Percentiles rank a stretch among this genome's conserved stretches.
Conservation (phyloP, 2,329 filamentous ascomycete species). For the Pyrenophora graminea region DNA sequence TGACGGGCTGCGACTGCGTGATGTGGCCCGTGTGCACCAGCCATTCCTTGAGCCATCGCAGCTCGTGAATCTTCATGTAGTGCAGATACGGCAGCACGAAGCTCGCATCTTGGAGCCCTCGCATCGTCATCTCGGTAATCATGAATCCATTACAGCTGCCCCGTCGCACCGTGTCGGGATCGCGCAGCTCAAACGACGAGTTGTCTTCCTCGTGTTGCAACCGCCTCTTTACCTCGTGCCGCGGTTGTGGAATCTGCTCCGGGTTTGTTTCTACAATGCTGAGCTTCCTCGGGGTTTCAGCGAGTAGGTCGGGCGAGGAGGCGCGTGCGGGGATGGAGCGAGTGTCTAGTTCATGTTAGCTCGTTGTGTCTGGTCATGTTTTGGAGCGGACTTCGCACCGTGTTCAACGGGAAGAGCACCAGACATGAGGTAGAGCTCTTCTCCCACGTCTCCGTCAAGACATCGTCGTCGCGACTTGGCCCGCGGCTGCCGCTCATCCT, state of each 20-base stretch:
- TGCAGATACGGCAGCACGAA: constrained; percentile 27
- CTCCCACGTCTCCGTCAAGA: background rate
- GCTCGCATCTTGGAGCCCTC: constrained; percentile 17
- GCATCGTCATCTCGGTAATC: constrained; percentile 27
- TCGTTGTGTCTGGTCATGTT: background rate
- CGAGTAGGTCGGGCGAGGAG: background rate
- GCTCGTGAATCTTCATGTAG: constrained; percentile 34
- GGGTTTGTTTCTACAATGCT: constrained; percentile 8
- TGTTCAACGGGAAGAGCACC: constrained; percentile 1
- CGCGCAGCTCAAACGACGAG: constrained; percentile 8
- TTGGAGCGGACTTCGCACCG: background rate
- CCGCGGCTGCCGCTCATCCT: background rate
- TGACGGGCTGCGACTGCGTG: constrained; percentile 21
- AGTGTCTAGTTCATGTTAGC: background rate
- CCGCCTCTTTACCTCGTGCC: constrained; percentile 18
- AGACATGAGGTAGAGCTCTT: constrained; percentile 1
- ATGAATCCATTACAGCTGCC: constrained; percentile 26
- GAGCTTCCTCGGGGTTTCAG: background rate
- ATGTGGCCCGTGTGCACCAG: constrained; percentile 20
- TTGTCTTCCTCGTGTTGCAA: constrained; percentile 23
- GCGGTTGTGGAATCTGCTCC: constrained; percentile 8
- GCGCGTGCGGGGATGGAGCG: background rate
- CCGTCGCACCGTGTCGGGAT: constrained; percentile 22
- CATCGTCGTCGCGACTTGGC: background rate
- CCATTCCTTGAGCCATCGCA: constrained; percentile 28